Evolutionary conservation across 768 basidiomycete species (phyloP).

Genomic region (Leccinum rimulosum): DNA sequence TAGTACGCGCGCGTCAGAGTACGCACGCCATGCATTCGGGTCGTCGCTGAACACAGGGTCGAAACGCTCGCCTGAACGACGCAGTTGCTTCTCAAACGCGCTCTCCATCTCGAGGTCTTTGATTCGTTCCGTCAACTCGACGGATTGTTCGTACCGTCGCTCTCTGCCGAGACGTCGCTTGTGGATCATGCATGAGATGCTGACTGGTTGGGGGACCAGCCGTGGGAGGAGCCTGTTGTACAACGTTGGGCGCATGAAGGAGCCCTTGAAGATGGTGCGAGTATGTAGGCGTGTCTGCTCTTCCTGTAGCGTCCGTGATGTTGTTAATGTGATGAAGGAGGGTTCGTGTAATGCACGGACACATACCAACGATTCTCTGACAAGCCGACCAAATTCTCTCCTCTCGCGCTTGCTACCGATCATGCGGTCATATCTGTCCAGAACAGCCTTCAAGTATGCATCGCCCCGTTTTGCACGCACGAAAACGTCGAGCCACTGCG

Average conservation of each 20-base stretch:
- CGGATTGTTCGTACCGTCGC: constrained; percentile 40
- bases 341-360: background rate
- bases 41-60: constrained; percentile 29
- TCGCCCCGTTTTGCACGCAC: constrained; percentile 54
- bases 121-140: constrained; percentile 31
- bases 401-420: constrained; percentile 52
- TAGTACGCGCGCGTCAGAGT: background rate
- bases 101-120: constrained; percentile 37
- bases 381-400: constrained; percentile 43
- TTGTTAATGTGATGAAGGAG: background rate
- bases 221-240: constrained; percentile 74
- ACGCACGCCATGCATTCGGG: constrained; percentile 22
- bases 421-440: constrained; percentile 58
- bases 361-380: constrained; percentile 53
- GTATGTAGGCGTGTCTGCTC: constrained; percentile 53
- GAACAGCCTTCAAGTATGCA: constrained; percentile 39
- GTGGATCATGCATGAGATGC: constrained; percentile 69
- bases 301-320: constrained; percentile 38
- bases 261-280: constrained; percentile 71
- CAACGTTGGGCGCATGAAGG: constrained; percentile 59
- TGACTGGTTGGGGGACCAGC: constrained; percentile 72
- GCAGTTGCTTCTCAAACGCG: constrained; percentile 36
- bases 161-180: constrained; percentile 44
- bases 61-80: constrained; percentile 17
- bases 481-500: constrained; percentile 58